These are phyloP conservation scores for Colletotrichum simmondsii DNA, from an alignment of 2,329 filamentous ascomycete genomes.

Conservation along the genomic window DNA sequence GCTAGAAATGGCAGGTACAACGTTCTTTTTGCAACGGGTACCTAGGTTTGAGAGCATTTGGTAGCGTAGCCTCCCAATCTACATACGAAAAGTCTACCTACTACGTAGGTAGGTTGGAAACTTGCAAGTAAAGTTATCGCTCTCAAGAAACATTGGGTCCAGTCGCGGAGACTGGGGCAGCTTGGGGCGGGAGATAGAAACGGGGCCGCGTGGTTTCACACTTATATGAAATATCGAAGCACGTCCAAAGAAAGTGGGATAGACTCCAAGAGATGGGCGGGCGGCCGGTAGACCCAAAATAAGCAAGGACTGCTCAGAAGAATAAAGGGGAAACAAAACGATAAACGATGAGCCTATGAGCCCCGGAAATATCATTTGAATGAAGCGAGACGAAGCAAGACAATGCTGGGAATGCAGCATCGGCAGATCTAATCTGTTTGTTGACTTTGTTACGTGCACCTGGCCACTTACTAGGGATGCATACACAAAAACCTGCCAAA, in stretches of 20 bases:
- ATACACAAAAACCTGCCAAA: not conserved
- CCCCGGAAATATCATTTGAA: not conserved
- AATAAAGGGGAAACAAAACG: not conserved
- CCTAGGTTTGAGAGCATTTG: too few species aligned
- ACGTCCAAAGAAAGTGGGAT: not conserved
- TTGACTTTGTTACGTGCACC: too few species aligned
- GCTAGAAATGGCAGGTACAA: not conserved
- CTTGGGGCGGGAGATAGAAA: not conserved
- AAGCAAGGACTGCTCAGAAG: not conserved
- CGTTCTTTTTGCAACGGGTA: too few species aligned
- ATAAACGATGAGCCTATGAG: not conserved
- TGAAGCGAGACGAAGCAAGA: not conserved
- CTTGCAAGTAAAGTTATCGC: not conserved
- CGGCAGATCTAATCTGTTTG: not conserved
- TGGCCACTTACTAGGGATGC: not conserved
- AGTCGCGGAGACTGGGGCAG: not conserved
- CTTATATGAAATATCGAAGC: not conserved
- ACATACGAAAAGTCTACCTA: too few species aligned
- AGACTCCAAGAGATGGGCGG: too few species aligned
- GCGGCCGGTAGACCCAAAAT: not conserved
- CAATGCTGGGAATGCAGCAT: not conserved
- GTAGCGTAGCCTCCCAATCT: too few species aligned
- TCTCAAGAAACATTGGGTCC: not conserved
- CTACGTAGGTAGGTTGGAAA: too few species aligned
- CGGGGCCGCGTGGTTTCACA: constrained; percentile 2